phyloP scores from a whole-genome alignment of 2,329 filamentous ascomycete species.

The Metarhizium brunneum region DNA sequence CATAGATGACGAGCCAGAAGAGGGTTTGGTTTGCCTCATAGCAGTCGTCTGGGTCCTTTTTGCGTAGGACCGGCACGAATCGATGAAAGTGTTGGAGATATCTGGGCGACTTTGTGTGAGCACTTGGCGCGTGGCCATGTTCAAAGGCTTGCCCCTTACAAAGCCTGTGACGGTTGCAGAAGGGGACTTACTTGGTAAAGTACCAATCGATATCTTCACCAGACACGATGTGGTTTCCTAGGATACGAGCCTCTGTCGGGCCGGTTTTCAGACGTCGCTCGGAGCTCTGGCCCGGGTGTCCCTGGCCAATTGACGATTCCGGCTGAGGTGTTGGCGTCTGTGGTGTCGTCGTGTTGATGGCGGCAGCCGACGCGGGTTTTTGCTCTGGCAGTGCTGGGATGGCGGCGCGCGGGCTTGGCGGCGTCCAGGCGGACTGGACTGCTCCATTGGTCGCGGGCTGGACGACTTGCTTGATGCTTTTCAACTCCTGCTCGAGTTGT shows the following conservation, averaged over 20 bases:
- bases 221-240: constrained; percentile 38
- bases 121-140: too few species aligned
- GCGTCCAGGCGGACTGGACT: constrained; percentile 14
- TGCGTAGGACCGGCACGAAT: constrained; percentile 41
- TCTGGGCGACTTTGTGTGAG: constrained; percentile 15
- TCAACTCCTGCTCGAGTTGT: constrained; percentile 44
- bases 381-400: constrained; percentile 14
- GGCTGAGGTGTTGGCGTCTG: constrained; percentile 16
- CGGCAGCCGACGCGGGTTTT: constrained; percentile 6
- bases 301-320: constrained; percentile 12
- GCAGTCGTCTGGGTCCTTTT: constrained; percentile 39
- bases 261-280: constrained; percentile 14
- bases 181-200: constrained; percentile 35
- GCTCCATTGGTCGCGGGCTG: constrained; percentile 11
- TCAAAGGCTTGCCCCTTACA: too few species aligned
- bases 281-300: constrained; percentile 7
- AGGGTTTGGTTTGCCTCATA: constrained; percentile 38
- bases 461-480: constrained; percentile 44
- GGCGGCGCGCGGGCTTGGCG: constrained; percentile 18
- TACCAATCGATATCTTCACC: constrained; percentile 47
- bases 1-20: constrained; percentile 46
- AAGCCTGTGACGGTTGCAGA: background rate
- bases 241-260: constrained; percentile 29
- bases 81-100: constrained; percentile 44
- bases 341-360: constrained; percentile 3